Base-by-base conservation (phyloP, 805 yeast species). In the Starmerella riodocensis region DNA sequence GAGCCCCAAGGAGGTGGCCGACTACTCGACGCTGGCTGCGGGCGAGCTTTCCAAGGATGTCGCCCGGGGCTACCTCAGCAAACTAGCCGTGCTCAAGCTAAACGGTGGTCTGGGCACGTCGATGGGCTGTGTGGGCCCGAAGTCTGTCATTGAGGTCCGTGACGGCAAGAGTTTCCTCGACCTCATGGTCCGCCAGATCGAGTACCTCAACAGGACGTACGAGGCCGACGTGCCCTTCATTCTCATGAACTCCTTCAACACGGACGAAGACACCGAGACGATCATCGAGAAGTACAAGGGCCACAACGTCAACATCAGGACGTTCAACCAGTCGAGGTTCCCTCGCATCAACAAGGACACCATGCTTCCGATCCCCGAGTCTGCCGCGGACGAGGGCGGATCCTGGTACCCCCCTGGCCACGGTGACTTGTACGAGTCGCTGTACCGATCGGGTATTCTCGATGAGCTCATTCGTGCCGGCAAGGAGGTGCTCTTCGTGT, bases 351-450 rank as follows among this genome's bases (percentile, higher is more conserved):
- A 72, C 67, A 84, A 81, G 66, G 98, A 91, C 62, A 83, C 96
- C n/a, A 65, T 85, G 53, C 72, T 91, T 59, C 98, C 98, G 21
- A 95, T 88, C 34, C 96, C 98, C 43, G 73, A 79, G 49, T 57
- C 71, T 26, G 70, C 60, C 48, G 76, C 78, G 45, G 94, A 84
- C 55, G 69, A 70, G 31, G 70, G 81, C 52, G 88, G 83, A 54
- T 69, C 81, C 42, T 91, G 98, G 98, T 91, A 91, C 60, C 98
- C 98, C 36, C 98, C 98, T n/a, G 98, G 98, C 39, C 98, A 91
- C 63, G 98, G 98, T 65, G 98, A 91, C 65, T 67, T 91, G 61
- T 91, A 86, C 52, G 98, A 91, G 66, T 69, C 91, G 18, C 69
- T 91, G 57, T 76, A 80, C 44, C 74, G 82, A 42, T 78, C 94